Percentiles rank a stretch among this genome's conserved stretches.
phyloP scores from a whole-genome alignment of 345 rosid species.

The Fremontodendron californicum region DNA sequence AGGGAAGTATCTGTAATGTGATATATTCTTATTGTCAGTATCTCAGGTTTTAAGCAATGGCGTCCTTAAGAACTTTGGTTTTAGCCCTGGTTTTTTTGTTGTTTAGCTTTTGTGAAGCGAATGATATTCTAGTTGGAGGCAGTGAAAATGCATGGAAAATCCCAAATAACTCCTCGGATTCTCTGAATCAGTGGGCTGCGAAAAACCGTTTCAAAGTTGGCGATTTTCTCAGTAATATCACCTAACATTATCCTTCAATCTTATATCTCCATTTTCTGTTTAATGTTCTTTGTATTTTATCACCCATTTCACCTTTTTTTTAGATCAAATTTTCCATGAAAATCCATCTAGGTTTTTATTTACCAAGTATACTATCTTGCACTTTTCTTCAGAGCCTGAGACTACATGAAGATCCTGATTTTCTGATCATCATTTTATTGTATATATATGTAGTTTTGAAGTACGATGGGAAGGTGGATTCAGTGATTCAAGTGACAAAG shows the following conservation, averaged over 20 bases:
- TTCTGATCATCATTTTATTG: background rate
- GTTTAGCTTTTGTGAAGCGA: constrained; percentile 36
- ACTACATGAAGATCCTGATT: background rate
- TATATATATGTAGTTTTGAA: constrained; percentile 35
- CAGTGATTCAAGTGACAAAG: constrained; percentile 48
- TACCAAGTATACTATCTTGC: background rate
- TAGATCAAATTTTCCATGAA: background rate
- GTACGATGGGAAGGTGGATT: constrained; percentile 42
- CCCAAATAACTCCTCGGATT: constrained; percentile 35
- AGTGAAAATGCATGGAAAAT: constrained; percentile 46
- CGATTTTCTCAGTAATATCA: constrained; percentile 38
- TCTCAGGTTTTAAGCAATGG: constrained; percentile 10
- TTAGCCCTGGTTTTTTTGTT: constrained; percentile 24
- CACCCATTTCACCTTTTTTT: background rate
- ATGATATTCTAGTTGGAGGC: constrained; percentile 52
- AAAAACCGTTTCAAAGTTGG: constrained; percentile 38
- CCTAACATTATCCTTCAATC: background rate
- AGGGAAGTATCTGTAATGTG: background rate
- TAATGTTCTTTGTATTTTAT: background rate
- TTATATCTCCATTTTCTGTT: background rate
- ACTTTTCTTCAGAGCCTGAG: no score
- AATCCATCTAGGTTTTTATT: background rate
- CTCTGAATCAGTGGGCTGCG: constrained; percentile 45
- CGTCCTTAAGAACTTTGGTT: constrained; percentile 16
- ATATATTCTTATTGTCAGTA: background rate